Percentiles rank a stretch among this genome's conserved stretches.
Conservation (phyloP, 2,329 filamentous ascomycete genomes). For the Claviceps monticola region DNA sequence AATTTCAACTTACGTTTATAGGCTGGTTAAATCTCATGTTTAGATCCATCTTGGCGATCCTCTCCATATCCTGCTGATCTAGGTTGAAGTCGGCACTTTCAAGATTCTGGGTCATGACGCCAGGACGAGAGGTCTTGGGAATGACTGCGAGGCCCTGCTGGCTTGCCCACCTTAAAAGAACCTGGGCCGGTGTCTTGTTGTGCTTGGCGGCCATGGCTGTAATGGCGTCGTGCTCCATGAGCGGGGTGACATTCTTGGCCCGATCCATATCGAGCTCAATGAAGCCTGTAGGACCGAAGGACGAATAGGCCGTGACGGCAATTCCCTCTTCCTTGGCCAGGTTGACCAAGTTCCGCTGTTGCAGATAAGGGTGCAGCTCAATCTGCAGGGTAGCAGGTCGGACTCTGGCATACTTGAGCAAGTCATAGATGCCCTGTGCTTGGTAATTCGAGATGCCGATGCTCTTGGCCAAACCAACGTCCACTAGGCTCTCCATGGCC, state of each 20-base stretch:
- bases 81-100: conserved; percentile 54
- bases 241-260: conserved; percentile 43
- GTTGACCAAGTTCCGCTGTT: conserved; percentile 56
- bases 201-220: conserved; percentile 54
- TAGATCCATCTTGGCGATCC: conserved; percentile 51
- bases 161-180: conserved; percentile 77
- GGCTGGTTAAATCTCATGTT: conserved; percentile 67
- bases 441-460: conserved; percentile 82
- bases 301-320: conserved; percentile 69
- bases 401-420: conserved; percentile 64
- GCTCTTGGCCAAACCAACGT: conserved; percentile 51
- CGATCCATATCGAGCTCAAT: conserved; percentile 58
- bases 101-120: conserved; percentile 49
- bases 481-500: conserved; percentile 64
- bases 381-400: conserved; percentile 69
- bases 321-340: conserved; percentile 59
- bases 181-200: conserved; percentile 27
- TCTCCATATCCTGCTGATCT: conserved; percentile 48
- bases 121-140: conserved; percentile 52
- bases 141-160: conserved; percentile 72
- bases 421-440: conserved; percentile 61
- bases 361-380: conserved; percentile 82
- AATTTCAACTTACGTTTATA: conserved; percentile 39
- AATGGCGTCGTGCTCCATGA: conserved; percentile 58
- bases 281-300: conserved; percentile 69